phyloP scores from a whole-genome alignment of 2,329 filamentous ascomycete genomes.

The Ustulina deusta region DNA sequence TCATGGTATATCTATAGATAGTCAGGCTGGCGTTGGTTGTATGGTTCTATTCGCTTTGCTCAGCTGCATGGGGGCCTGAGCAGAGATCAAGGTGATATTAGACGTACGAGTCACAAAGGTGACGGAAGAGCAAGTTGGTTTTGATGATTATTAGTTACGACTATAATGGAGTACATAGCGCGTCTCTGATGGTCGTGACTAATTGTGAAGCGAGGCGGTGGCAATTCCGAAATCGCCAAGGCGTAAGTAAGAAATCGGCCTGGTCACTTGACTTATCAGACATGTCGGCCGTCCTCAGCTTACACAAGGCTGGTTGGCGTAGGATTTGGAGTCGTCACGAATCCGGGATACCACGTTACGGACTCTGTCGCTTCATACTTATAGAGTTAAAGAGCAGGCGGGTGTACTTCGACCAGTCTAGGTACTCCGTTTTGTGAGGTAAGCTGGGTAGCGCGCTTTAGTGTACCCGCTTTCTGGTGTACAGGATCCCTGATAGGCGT shows the following conservation, averaged over 20 bases:
- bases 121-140: not conserved
- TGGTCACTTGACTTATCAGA: conserved; percentile 17
- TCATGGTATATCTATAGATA: conserved; percentile 22
- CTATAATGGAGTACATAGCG: not conserved
- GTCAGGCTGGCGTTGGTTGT: not conserved
- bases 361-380: not conserved
- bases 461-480: not conserved
- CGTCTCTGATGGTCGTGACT: not conserved
- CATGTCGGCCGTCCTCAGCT: conserved; percentile 2
- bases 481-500: not conserved
- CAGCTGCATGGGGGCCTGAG: not conserved
- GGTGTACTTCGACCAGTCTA: no score
- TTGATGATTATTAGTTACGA: not conserved
- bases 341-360: not conserved
- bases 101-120: not conserved
- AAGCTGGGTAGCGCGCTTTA: not conserved
- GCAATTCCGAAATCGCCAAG: not conserved
- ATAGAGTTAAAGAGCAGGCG: no score
- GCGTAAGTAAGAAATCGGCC: not conserved
- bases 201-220: conserved; percentile 1
- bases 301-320: conserved; percentile 14
- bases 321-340: conserved; percentile 1
- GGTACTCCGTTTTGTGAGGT: not conserved
- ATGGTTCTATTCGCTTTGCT: not conserved
- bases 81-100: conserved; percentile 1